Conservation (phyloP, 768 basidiomycete genomes). For the Phylloporus sp. region DNA sequence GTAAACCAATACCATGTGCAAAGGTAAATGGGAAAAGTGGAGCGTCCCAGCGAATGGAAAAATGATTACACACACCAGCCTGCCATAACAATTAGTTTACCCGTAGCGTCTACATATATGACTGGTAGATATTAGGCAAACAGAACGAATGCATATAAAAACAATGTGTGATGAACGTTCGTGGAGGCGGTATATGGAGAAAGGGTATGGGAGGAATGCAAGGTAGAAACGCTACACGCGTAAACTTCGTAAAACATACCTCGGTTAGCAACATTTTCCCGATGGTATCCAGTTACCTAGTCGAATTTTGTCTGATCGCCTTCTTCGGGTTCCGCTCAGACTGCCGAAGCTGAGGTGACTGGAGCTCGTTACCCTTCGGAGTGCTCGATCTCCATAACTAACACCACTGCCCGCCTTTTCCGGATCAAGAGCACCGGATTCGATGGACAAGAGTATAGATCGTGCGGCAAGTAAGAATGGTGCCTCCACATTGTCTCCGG, state of each 20-base stretch:
- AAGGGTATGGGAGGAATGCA: conserved; percentile 25
- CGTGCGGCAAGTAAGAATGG: conserved; percentile 87
- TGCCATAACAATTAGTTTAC: conserved; percentile 5
- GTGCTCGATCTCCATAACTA: conserved; percentile 90
- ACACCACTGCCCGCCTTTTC: conserved; percentile 94
- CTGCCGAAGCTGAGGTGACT: conserved; percentile 85
- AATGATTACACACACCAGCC: background rate
- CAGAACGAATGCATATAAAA: conserved; percentile 12
- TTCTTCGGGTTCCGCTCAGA: conserved; percentile 61
- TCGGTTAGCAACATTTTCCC: conserved; percentile 60
- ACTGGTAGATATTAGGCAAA: conserved; percentile 19
- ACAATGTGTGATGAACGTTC: conserved; percentile 10
- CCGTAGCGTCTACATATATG: conserved; percentile 19
- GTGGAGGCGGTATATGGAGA: conserved; percentile 16
- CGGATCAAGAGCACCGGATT: conserved; percentile 86
- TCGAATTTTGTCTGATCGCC: conserved; percentile 53
- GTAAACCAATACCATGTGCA: no score
- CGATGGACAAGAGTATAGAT: conserved; percentile 84
- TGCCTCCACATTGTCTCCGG: conserved; percentile 90
- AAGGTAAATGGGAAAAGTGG: no score
- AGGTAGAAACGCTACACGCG: conserved; percentile 6
- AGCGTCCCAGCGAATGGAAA: background rate
- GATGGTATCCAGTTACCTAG: conserved; percentile 56
- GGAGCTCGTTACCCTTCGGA: conserved; percentile 88
- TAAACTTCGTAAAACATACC: conserved; percentile 14